Evolutionary conservation across 1,284 basidiomycete genomes (phyloP), one percentile per base, ranked within the genome.

Genomic region (Mycena citricolor): DNA sequence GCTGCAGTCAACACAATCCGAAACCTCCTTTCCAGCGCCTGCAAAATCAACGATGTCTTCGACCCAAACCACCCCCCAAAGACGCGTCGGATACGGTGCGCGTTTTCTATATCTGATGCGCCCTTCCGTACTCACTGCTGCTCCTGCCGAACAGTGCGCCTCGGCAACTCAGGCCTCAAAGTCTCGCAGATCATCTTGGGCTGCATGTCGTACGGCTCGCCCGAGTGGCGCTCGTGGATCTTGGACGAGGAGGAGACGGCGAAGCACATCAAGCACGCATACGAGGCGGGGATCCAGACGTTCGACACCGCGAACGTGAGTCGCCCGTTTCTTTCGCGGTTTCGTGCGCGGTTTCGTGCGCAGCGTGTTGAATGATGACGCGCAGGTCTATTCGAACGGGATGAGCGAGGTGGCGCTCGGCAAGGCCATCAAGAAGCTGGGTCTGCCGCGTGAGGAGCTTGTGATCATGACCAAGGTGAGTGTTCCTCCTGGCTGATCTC

Each of bases 401-500:
- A 58, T 69, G 32, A 72, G 68, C n/a, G 79, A 83, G 60, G 57
- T 70, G 13, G 71, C 79, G 45, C 68, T 83, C 35, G 79, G 81
- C 12, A 75, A 79, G 46, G 80, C 79, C 1, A 73, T 83, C 56
- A 76, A 75, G 54, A 58, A 74, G 51, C 67, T 72, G 49, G 62
- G 74, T 25, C 66, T 82, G 23, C 76, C 77, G 5, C 68, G 81
- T 14, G 73, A 76, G 14, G 71, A 75, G 52, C 64, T 79, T 14
- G 76, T 81, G 12, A 67, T 81, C 38, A 62, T 81, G 60, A 79
- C 77, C 24, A 81, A 81, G 68, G 70, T 71, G 36, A 44, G 54
- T 33, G 6, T 33, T 22, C 25, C 25, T 23, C 22, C 34, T 36
- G 34, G 34, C 34, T 36, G 20, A 23, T 36, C 26, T 36, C n/a